phyloP scores from a whole-genome alignment of 1,284 basidiomycete species.

The Sporisorium iseilematis-ciliati region DNA sequence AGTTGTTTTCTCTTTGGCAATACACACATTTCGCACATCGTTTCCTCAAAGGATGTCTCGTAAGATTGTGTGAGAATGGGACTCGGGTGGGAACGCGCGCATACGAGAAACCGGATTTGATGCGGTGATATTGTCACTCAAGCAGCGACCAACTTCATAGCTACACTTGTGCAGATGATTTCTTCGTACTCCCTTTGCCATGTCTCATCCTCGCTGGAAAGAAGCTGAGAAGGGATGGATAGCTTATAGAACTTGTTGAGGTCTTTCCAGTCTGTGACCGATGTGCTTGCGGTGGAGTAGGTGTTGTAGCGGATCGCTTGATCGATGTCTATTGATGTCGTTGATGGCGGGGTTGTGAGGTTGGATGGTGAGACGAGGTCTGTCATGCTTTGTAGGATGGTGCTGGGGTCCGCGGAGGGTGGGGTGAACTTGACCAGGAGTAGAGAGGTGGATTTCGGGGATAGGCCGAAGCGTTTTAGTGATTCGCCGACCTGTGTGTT shows the following conservation, averaged over 20 bases:
- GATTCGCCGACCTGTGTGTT: constrained; percentile 45
- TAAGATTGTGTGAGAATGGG: not conserved
- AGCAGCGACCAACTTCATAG: constrained; percentile 52
- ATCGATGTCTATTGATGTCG: constrained; percentile 22
- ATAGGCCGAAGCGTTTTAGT: constrained; percentile 48
- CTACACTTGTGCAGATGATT: constrained; percentile 48
- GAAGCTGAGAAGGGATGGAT: constrained; percentile 22
- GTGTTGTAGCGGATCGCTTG: constrained; percentile 24
- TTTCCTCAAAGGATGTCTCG: not conserved
- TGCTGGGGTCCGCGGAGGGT: constrained; percentile 7
- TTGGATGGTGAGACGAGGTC: constrained; percentile 26
- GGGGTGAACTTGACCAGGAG: constrained; percentile 47
- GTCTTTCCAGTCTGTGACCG: constrained; percentile 50
- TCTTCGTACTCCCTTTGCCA: constrained; percentile 30
- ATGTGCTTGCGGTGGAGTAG: not conserved
- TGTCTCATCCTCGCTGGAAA: not conserved
- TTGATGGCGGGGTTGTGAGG: constrained; percentile 14
- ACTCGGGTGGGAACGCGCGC: not conserved
- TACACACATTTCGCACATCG: not conserved
- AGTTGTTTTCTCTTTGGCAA: not conserved
- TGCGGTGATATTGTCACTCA: not conserved
- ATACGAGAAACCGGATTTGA: no score
- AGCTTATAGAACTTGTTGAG: constrained; percentile 59
- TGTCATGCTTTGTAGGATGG: constrained; percentile 32
- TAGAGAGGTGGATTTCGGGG: constrained; percentile 31